Conservation (phyloP, 805 yeast genomes). For the Candida methanosorbosa region DNA sequence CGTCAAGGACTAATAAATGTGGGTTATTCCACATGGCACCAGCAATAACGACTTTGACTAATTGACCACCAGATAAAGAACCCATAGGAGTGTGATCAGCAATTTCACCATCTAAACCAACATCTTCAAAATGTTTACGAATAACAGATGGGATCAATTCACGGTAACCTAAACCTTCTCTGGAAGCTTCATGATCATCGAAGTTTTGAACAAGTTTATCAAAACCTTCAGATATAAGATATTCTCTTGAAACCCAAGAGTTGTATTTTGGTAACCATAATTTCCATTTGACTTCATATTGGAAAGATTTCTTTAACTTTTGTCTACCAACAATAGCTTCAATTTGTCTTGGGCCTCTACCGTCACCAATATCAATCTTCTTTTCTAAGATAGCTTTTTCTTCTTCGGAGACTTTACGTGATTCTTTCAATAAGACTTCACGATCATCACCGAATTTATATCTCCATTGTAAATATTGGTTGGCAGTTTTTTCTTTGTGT, state of each 20-base stretch:
- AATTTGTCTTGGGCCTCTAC: slow-evolving; percentile 72
- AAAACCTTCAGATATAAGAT: slow-evolving; percentile 74
- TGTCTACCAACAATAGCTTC: slow-evolving; percentile 98
- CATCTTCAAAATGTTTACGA: slow-evolving; percentile 94
- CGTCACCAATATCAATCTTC: slow-evolving; percentile 75
- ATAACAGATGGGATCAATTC: slow-evolving; percentile 86
- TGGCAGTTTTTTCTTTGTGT: slow-evolving; percentile 96
- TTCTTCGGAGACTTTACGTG: slow-evolving; percentile 69
- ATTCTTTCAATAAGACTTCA: slow-evolving; percentile 88
- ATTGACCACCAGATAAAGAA: slow-evolving; percentile 94
- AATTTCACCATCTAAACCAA: slow-evolving; percentile 95
- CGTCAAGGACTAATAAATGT: slow-evolving; percentile 90
- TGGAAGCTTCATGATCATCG: slow-evolving; percentile 98
- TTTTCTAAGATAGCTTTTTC: slow-evolving; percentile 66
- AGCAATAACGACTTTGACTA: slow-evolving; percentile 96
- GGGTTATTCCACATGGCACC: slow-evolving; percentile 99
- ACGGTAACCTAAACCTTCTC: slow-evolving; percentile 98
- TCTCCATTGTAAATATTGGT: slow-evolving; percentile 97
- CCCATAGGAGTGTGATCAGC: slow-evolving; percentile 98
- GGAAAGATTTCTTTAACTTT: slow-evolving; percentile 92
- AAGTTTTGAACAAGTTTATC: slow-evolving; percentile 89
- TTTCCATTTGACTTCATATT: slow-evolving; percentile 94
- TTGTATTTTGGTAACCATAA: slow-evolving; percentile 87
- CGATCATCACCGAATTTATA: slow-evolving; percentile 97
- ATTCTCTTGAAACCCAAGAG: slow-evolving; percentile 87